phyloP scores from a whole-genome alignment of 2,329 filamentous ascomycete species.

The Fusarium coffeatum region DNA sequence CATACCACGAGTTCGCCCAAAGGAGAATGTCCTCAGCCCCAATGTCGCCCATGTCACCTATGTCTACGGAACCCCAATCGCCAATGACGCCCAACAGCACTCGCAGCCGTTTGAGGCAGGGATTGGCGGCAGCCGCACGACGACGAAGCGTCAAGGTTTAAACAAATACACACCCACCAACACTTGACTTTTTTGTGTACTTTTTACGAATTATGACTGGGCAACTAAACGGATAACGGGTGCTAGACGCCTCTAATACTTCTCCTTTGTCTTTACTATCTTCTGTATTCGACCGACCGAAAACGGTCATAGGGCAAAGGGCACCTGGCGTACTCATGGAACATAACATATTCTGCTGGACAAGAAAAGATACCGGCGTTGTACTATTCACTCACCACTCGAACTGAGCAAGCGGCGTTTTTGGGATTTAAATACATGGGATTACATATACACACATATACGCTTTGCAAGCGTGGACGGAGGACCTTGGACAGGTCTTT shows the following conservation, averaged over 20 bases:
- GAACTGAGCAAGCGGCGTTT: conserved; percentile 39
- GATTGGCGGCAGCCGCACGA: conserved; percentile 46
- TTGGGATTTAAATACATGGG: conserved; percentile 23
- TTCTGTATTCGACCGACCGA: conserved; percentile 30
- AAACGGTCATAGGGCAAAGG: conserved; percentile 29
- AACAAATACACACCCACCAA: conserved; percentile 16
- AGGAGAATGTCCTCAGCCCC: conserved; percentile 51
- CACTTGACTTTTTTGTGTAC: conserved; percentile 32
- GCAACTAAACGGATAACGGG: conserved; percentile 30
- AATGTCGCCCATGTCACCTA: conserved; percentile 46
- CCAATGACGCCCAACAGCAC: conserved; percentile 46
- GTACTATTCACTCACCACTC: conserved; percentile 34
- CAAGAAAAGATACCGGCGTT: conserved; percentile 41
- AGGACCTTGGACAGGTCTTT: conserved; percentile 41
- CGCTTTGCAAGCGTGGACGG: conserved; percentile 35
- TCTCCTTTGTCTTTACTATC: conserved; percentile 33
- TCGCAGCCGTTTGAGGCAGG: conserved; percentile 41
- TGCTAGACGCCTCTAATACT: conserved; percentile 38
- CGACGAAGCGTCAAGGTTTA: conserved; percentile 56
- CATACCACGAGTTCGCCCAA: conserved; percentile 62
- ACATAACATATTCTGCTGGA: conserved; percentile 37
- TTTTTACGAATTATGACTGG: conserved; percentile 43
- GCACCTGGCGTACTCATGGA: conserved; percentile 28
- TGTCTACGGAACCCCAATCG: conserved; percentile 44
- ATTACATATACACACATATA: conserved; percentile 28